Conservation (phyloP, 768 basidiomycete species). For the Collybia nuda region DNA sequence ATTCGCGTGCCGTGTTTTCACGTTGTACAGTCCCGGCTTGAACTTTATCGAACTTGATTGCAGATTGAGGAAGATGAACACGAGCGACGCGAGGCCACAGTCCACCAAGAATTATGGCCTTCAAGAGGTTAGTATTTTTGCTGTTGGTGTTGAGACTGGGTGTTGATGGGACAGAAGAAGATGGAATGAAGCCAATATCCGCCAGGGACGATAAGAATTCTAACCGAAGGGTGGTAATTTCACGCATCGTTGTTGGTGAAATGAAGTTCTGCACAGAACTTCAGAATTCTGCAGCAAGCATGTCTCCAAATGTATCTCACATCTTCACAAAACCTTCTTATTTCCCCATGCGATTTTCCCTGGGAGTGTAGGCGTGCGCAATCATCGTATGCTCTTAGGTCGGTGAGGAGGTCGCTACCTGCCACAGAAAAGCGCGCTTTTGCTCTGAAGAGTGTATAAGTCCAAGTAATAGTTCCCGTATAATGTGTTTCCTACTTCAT, state of each 20-base stretch:
- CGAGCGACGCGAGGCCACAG: slow-evolving; percentile 84
- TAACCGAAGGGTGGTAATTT: slow-evolving; percentile 72
- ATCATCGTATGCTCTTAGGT: slow-evolving; percentile 72
- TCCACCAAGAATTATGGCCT: slow-evolving; percentile 82
- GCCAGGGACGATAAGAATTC: slow-evolving; percentile 75
- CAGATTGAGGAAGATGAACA: slow-evolving; percentile 69
- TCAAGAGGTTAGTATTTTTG: slow-evolving; percentile 71
- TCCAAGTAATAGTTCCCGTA: neutral
- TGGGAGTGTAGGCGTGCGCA: slow-evolving; percentile 50
- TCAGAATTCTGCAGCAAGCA: neutral
- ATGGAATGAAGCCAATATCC: slow-evolving; percentile 68
- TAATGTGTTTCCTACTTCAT: slow-evolving; percentile 46
- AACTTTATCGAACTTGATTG: slow-evolving; percentile 82
- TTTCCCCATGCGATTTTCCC: slow-evolving; percentile 42
- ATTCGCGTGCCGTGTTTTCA: slow-evolving; percentile 82
- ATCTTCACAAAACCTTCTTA: slow-evolving; percentile 71
- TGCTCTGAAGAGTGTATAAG: slow-evolving; percentile 47
- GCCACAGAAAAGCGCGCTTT: slow-evolving; percentile 65
- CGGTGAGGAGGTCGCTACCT: slow-evolving; percentile 85
- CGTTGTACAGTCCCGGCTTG: slow-evolving; percentile 83
- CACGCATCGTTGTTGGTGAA: slow-evolving; percentile 67
- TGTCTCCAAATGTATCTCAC: slow-evolving; percentile 28
- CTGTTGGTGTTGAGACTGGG: slow-evolving; percentile 64
- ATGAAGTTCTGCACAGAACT: slow-evolving; percentile 71
- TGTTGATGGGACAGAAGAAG: slow-evolving; percentile 41